These are phyloP conservation scores for Persicaria maculosa DNA, from an alignment of 148 eudicot genomes.

Conservation along the genomic window DNA sequence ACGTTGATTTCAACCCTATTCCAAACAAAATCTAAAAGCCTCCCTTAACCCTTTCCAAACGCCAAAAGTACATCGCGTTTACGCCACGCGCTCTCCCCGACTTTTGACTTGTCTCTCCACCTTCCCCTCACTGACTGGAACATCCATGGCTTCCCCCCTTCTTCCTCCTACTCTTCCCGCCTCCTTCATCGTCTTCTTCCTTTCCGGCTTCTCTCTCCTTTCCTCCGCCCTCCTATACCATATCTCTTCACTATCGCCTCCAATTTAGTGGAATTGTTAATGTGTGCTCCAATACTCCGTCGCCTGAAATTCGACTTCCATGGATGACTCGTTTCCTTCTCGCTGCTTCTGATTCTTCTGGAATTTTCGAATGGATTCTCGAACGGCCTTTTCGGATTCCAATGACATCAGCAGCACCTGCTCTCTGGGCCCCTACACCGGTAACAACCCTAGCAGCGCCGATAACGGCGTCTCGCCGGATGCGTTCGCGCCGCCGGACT, in stretches of 20 bases:
- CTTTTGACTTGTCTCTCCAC: not conserved
- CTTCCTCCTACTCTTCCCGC: not conserved
- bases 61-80: not conserved
- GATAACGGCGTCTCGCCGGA: slow-evolving; percentile 14
- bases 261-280: not conserved
- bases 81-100: not conserved
- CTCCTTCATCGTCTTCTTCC: not conserved
- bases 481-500: slow-evolving; percentile 19
- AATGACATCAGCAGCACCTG: slow-evolving; percentile 59
- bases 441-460: slow-evolving; percentile 16
- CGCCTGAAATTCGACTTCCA: not conserved
- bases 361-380: slow-evolving; percentile 21
- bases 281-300: not conserved
- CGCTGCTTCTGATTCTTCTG: not conserved
- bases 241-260: not conserved
- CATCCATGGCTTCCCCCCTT: slow-evolving; percentile 4
- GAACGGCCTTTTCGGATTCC: slow-evolving; percentile 57
- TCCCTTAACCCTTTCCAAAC: not conserved
- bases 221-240: not conserved
- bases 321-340: not conserved
- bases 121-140: not conserved
- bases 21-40: no score
- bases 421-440: slow-evolving; percentile 17
- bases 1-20: no score
- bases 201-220: not conserved